Base-by-base conservation (phyloP, 768 basidiomycete species). In the Rhodotorula kratochvilovae region DNA sequence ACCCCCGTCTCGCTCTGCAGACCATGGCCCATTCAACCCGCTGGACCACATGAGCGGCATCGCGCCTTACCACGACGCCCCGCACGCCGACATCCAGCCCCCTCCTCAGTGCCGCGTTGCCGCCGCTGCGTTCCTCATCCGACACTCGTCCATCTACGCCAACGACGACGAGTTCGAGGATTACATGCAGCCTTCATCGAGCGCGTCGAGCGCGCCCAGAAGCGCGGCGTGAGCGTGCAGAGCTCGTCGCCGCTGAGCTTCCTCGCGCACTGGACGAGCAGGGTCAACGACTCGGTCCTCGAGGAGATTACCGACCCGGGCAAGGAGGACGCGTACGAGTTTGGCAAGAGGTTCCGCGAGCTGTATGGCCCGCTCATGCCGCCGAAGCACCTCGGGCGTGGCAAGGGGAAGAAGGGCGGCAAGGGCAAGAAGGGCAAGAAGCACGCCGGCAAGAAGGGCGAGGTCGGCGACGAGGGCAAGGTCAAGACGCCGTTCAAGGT, bases 101-200 rank as follows among this genome's bases (percentile, higher is more conserved):
- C 82, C 82, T 23, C 36, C 70, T 0, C 43, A 62, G 31, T 81
- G 81, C 72, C 73, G 64, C 7, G 76, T 82, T 42, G 73, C 75
- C 5, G 74, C 78, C 1, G 81, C 80, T 0, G 73, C 79, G 0
- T 63, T 82, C n/a, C 76, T 82, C 43, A 76, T 81, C 43, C 78
- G 82, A 43, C 82, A 82, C 75, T 76, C 77, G 10, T 75, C 76
- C 56, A 82, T 82, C 53, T 64, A 77, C 66, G 80, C 79, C 25
- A 82, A 82, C 73, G 81, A 81, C 68, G 82, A 82, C 66, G 82
- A 82, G 57, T 81, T 58, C 57, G 80, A 79, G 19, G 75, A 80
- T 42, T 80, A 78, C 27, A 81, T 82, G 79, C 43, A 76, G 33
- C 81, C 82, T 81, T 82, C 72, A 76, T 80, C 67, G 67, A 77